Base-by-base conservation (phyloP, 163 green algal genomes). In the Prototheca stagnorum region DNA sequence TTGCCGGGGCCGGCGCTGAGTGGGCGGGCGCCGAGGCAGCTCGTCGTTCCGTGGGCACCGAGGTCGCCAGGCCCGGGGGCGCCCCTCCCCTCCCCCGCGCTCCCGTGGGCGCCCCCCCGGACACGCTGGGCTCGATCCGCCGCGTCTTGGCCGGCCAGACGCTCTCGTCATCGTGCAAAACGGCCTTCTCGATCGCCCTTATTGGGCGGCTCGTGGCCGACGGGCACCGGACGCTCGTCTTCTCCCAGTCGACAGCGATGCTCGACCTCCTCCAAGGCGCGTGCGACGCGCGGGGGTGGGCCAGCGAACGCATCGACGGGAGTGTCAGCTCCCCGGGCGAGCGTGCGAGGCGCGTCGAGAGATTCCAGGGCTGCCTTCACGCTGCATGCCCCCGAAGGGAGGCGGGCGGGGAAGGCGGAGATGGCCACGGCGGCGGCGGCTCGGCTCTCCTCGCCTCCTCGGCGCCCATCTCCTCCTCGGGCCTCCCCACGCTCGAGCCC, bases 191-290 rank as follows among this genome's bases (percentile, higher is more conserved):
- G n/a, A 57, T 74, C 46, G 24, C 16, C 7, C 49, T 86, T 28
- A 42, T 78, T 36, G 3, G 42, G 35, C 47, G 54, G 24, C 69
- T 85, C 44, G 46, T 65, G 21, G 42, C 35, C 8, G 34, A 62
- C 39, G 83, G 84, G 7, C 87, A 98, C 58, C 62, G 81, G 37
- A 85, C 78, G 7, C 73, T 97, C 11, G 57, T 98, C 12, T 98
- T 98, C 70, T 86, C 67, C 40, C 84, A 95, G 73, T 82, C 61
- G 5, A 57, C 67, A 12, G 70, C 81, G 24, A 93, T 95, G 85
- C 78, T 98, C 23, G 74, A 93, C 74, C 88, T 96, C 31, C 56
- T 97, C 28, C 62, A 84, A 64, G 62, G 70, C 2, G 72, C 62
- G 11, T 45, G 88, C 8, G 23, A 44, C 5, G 62, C 59, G 12